phyloP scores from a whole-genome alignment of 2,329 filamentous ascomycete genomes.

The Bipolaris oryzae region DNA sequence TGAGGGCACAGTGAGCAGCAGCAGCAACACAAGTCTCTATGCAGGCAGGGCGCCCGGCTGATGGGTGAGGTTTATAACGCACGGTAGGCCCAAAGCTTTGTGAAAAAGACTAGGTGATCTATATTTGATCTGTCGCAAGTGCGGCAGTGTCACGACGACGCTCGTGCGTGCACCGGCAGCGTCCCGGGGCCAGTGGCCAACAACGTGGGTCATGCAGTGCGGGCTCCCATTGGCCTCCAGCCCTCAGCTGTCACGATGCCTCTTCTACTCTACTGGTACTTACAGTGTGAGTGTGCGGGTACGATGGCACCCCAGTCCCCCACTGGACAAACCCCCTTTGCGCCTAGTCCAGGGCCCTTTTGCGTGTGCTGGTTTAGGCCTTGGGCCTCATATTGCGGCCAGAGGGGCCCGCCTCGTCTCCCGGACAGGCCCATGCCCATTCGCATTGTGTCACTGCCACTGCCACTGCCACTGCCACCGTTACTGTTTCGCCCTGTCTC shows the following conservation, averaged over 20 bases:
- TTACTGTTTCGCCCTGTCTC: slow-evolving; percentile 2
- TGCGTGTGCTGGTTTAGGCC: slow-evolving; percentile 9
- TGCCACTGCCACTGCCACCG: slow-evolving; percentile 1
- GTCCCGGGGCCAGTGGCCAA: slow-evolving; percentile 22
- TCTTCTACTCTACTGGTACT: too few relatives aligned
- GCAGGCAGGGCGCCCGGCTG: slow-evolving; percentile 20
- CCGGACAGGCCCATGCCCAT: slow-evolving; percentile 14
- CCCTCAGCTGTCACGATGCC: slow-evolving; percentile 2
- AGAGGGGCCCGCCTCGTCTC: slow-evolving; percentile 17
- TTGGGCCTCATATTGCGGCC: slow-evolving; percentile 22
- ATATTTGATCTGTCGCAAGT: slow-evolving; percentile 39
- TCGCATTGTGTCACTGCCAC: slow-evolving; percentile 7
- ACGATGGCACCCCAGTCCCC: not conserved
- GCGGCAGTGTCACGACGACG: slow-evolving; percentile 27
- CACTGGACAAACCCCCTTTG: slow-evolving; percentile 8
- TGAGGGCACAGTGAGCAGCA: slow-evolving; percentile 21
- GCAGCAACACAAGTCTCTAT: slow-evolving; percentile 29
- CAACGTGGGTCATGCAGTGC: slow-evolving; percentile 18
- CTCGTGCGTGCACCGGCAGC: slow-evolving; percentile 28
- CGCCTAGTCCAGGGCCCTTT: slow-evolving; percentile 6
- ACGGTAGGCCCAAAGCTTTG: slow-evolving; percentile 18
- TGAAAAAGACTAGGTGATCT: slow-evolving; percentile 27
- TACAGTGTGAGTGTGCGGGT: not conserved
- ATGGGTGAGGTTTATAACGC: slow-evolving; percentile 17
- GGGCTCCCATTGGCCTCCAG: slow-evolving; percentile 12